phyloP scores from a whole-genome alignment of 1,284 basidiomycete species.

The Papiliotrema terrestris region DNA sequence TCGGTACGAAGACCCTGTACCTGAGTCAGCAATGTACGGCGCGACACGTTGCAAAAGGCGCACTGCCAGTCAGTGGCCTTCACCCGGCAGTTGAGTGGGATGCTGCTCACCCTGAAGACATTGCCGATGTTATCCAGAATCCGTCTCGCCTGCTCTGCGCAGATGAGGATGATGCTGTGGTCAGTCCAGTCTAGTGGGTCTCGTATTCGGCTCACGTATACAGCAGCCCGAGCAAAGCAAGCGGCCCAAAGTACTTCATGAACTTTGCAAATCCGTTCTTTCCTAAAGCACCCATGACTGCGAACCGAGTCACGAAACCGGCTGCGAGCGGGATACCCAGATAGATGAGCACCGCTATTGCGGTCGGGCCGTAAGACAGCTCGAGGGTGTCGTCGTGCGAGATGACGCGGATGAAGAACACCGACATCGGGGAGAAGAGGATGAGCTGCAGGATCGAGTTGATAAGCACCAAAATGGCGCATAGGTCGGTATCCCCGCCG shows the following conservation, averaged over 20 bases:
- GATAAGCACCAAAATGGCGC: conserved; percentile 62
- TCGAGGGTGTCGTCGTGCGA: conserved; percentile 53
- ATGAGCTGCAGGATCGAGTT: conserved; percentile 67
- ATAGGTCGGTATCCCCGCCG: conserved; percentile 68
- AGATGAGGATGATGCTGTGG: conserved; percentile 58
- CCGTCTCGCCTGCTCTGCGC: conserved; percentile 63
- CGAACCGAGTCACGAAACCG: conserved; percentile 65
- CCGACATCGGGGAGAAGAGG: conserved; percentile 69
- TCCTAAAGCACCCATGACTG: conserved; percentile 53
- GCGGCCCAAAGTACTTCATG: conserved; percentile 64
- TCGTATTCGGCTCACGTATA: conserved; percentile 44
- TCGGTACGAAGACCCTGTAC: conserved; percentile 63
- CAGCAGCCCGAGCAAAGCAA: conserved; percentile 68
- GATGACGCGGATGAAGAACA: conserved; percentile 74
- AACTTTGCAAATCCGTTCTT: conserved; percentile 60
- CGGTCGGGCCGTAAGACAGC: conserved; percentile 64
- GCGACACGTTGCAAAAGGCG: too few species aligned
- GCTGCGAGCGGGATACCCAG: conserved; percentile 67
- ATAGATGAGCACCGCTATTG: conserved; percentile 69
- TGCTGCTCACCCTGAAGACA: conserved; percentile 57
- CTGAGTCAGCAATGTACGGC: too few species aligned
- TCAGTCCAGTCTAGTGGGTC: neutral
- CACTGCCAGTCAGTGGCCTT: too few species aligned
- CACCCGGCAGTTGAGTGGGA: too few species aligned
- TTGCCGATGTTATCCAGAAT: conserved; percentile 65